Evolutionary conservation across 148 eudicot genomes (phyloP).

Genomic region (Polygonum maritimum): DNA sequence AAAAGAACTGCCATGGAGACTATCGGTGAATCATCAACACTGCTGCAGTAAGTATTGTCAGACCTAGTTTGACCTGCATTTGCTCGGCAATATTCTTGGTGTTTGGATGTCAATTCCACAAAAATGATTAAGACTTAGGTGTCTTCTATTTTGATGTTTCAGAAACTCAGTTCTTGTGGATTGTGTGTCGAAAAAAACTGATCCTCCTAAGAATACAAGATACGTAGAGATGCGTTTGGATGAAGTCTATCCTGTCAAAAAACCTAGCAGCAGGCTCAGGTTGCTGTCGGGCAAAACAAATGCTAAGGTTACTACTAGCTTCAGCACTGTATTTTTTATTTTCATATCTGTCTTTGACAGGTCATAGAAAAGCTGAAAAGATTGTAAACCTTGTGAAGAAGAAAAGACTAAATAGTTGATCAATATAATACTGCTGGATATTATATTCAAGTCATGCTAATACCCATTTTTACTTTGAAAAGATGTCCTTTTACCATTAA

Average conservation of each 20-base stretch:
- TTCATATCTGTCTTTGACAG: background rate
- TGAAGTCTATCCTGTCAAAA: slow-evolving; percentile 60
- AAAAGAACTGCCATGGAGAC: slow-evolving; percentile 39
- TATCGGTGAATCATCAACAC: slow-evolving; percentile 36
- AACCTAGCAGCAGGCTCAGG: slow-evolving; percentile 50
- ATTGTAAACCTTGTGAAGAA: background rate
- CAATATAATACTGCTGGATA: background rate
- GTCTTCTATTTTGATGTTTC: background rate
- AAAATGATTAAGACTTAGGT: background rate
- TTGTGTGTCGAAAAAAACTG: slow-evolving; percentile 36
- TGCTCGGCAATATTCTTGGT: background rate
- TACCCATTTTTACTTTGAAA: background rate
- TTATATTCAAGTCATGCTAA: background rate
- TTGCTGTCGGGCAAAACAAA: slow-evolving; percentile 50
- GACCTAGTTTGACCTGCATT: slow-evolving; percentile 3
- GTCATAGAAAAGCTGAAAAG: background rate
- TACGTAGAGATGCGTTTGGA: slow-evolving; percentile 59
- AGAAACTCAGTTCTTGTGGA: slow-evolving; percentile 33
- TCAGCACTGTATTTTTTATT: background rate
- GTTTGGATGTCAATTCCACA: background rate
- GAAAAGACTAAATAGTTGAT: background rate
- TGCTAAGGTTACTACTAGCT: slow-evolving; percentile 42
- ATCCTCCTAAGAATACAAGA: slow-evolving; percentile 47
- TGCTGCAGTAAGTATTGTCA: slow-evolving; percentile 37
- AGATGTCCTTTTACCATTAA: background rate